Evolutionary conservation across 1,284 basidiomycete genomes (phyloP).

Genomic region (Irpex sp.): DNA sequence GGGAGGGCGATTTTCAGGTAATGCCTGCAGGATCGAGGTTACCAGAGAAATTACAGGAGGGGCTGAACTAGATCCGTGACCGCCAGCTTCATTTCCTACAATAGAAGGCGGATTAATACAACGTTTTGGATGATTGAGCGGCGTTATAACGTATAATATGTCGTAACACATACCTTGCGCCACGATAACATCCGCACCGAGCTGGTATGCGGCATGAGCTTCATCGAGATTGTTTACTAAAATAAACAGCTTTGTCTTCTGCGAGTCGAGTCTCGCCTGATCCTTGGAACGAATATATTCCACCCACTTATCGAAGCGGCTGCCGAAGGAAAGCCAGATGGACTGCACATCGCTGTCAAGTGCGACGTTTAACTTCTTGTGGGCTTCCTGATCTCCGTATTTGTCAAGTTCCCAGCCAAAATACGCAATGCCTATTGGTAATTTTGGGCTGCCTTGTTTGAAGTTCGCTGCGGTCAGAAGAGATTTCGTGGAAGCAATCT

Average conservation of each 20-base stretch:
- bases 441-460: constrained; percentile 25
- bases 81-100: constrained; percentile 71
- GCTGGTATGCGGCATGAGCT: constrained; percentile 46
- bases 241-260: constrained; percentile 56
- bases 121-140: neutral
- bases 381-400: constrained; percentile 30
- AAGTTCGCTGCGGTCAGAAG: constrained; percentile 28
- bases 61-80: constrained; percentile 57
- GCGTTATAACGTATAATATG: neutral
- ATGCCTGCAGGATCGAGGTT: constrained; percentile 46
- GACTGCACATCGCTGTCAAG: constrained; percentile 57
- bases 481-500: constrained; percentile 46
- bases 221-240: constrained; percentile 58
- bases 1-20: constrained; percentile 42
- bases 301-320: constrained; percentile 56
- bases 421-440: constrained; percentile 73
- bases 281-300: constrained; percentile 53
- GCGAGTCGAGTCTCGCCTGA: constrained; percentile 28
- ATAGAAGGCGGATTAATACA: neutral
- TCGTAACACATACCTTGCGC: constrained; percentile 56
- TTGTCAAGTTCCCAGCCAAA: constrained; percentile 71
- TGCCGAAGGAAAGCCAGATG: constrained; percentile 73
- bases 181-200: constrained; percentile 70
- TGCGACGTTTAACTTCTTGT: constrained; percentile 44
- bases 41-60: constrained; percentile 58